Evolutionary conservation across 1,284 basidiomycete species (phyloP).

Genomic region (Boletus sp.): DNA sequence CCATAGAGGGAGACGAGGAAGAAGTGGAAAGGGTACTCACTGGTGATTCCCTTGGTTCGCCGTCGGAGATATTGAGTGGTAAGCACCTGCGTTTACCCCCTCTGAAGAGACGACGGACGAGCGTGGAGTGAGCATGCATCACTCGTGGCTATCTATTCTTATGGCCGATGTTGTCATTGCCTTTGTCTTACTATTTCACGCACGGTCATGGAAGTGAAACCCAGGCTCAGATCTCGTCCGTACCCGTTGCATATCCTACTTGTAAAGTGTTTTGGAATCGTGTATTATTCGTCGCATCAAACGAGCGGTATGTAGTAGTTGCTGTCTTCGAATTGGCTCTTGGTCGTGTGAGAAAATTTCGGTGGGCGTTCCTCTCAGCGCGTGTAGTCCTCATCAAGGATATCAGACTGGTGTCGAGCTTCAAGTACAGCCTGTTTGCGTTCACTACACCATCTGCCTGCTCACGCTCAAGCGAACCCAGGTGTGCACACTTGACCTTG

Average conservation of each 20-base stretch:
- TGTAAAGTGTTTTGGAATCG: slow-evolving; percentile 33
- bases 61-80: slow-evolving; percentile 22
- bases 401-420: slow-evolving; percentile 29
- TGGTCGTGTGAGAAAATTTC: slow-evolving; percentile 30
- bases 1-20: slow-evolving; percentile 32
- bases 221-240: slow-evolving; percentile 11
- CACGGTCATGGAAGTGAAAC: slow-evolving; percentile 12
- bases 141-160: slow-evolving; percentile 7
- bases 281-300: slow-evolving; percentile 25
- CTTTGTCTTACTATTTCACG: slow-evolving; percentile 15
- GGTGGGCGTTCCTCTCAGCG: slow-evolving; percentile 18
- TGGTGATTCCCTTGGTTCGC: slow-evolving; percentile 23
- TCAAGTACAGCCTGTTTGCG: slow-evolving; percentile 23
- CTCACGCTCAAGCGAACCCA: background rate
- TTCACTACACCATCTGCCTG: slow-evolving; percentile 7
- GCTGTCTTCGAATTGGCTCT: background rate
- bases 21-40: slow-evolving; percentile 31
- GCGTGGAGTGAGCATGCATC: slow-evolving; percentile 18
- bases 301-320: slow-evolving; percentile 1
- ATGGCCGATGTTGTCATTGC: slow-evolving; percentile 16
- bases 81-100: slow-evolving; percentile 38
- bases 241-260: slow-evolving; percentile 27
- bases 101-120: slow-evolving; percentile 42
- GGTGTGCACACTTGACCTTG: slow-evolving; percentile 5
- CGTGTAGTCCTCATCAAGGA: slow-evolving; percentile 27